A percentile compares a stretch with the other conserved stretches of the same genome.
These are phyloP conservation scores for Leccinum aurantiacum DNA, from an alignment of 768 basidiomycete species.

Conservation along the genomic window DNA sequence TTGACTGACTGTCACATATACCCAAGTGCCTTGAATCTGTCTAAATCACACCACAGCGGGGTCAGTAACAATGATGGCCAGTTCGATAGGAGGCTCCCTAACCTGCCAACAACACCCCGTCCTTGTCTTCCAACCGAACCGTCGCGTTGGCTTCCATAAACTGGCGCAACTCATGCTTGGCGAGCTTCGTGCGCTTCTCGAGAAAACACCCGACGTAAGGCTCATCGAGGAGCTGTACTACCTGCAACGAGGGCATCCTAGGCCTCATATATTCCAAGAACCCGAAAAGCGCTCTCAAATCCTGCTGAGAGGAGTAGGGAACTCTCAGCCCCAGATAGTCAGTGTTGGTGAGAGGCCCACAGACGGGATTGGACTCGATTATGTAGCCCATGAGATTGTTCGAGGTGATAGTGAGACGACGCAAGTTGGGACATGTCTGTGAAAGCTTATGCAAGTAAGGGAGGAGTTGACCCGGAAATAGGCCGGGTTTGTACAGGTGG, in stretches of 20 bases:
- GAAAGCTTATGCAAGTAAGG: too few species aligned
- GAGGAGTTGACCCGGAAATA: too few species aligned
- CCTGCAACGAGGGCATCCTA: slow-evolving; percentile 18
- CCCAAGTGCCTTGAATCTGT: slow-evolving; percentile 13
- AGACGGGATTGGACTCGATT: neutral
- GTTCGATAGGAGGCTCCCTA: neutral
- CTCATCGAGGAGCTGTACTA: slow-evolving; percentile 22
- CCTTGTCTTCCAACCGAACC: slow-evolving; percentile 26
- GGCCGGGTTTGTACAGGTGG: too few species aligned
- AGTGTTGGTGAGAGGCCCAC: neutral
- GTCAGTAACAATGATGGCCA: neutral
- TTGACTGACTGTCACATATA: neutral
- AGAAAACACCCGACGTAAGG: slow-evolving; percentile 19
- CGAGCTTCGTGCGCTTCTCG: slow-evolving; percentile 14
- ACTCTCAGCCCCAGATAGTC: neutral
- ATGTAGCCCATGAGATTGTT: neutral
- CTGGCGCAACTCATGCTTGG: slow-evolving; percentile 9
- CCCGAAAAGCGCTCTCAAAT: slow-evolving; percentile 13
- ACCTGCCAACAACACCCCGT: slow-evolving; percentile 26
- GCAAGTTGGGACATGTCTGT: neutral
- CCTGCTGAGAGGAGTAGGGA: neutral
- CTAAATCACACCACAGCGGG: slow-evolving; percentile 5
- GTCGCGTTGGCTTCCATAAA: neutral
- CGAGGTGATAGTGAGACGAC: neutral
- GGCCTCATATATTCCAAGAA: slow-evolving; percentile 12